A percentile compares a stretch with the other conserved stretches of the same genome.
Evolutionary conservation across 2,329 filamentous ascomycete genomes (phyloP).

Genomic region (Neofusicoccum cordaticola): DNA sequence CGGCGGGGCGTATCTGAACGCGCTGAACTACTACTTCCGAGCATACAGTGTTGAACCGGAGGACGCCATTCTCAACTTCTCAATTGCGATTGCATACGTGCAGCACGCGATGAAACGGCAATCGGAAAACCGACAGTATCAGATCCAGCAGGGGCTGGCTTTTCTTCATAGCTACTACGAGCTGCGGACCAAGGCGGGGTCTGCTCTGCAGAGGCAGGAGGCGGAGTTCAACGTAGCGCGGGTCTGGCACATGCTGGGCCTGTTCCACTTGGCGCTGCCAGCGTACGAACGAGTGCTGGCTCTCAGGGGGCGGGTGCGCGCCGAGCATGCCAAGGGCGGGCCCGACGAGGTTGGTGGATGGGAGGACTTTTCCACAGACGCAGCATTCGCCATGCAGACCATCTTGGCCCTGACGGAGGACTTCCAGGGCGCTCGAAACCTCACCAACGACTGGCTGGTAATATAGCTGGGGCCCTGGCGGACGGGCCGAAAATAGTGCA

Average conservation of each 20-base stretch:
- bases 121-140: slow-evolving; percentile 83
- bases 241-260: slow-evolving; percentile 71
- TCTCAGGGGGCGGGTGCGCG: slow-evolving; percentile 47
- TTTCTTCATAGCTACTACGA: slow-evolving; percentile 76
- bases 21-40: slow-evolving; percentile 81
- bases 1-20: slow-evolving; percentile 77
- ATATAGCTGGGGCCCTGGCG: background rate
- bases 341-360: slow-evolving; percentile 18
- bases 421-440: slow-evolving; percentile 54
- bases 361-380: slow-evolving; percentile 65
- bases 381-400: slow-evolving; percentile 70
- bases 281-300: slow-evolving; percentile 64
- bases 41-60: slow-evolving; percentile 65
- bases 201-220: slow-evolving; percentile 60
- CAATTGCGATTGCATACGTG: slow-evolving; percentile 72
- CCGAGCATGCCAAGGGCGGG: slow-evolving; percentile 19
- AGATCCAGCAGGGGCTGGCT: slow-evolving; percentile 77
- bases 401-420: slow-evolving; percentile 67
- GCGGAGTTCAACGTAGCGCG: slow-evolving; percentile 79
- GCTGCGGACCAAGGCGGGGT: slow-evolving; percentile 47
- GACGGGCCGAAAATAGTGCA: background rate
- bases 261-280: slow-evolving; percentile 68
- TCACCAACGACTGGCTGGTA: slow-evolving; percentile 58
- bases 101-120: slow-evolving; percentile 88
- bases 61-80: slow-evolving; percentile 77